Conservation (phyloP, 495 filamentous ascomycete species). For the Physcia stellaris region DNA sequence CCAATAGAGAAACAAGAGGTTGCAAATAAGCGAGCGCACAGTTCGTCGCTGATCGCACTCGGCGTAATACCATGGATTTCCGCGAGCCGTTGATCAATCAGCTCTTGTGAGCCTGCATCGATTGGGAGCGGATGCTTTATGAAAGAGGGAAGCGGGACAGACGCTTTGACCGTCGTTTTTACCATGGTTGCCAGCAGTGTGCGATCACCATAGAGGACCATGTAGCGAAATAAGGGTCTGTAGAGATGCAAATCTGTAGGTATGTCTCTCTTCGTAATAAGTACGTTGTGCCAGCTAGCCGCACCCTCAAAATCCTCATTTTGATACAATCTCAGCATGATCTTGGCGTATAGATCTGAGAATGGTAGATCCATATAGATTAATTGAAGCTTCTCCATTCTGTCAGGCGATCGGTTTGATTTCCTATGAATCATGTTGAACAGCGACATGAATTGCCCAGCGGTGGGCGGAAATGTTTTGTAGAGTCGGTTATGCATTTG, state of each 20-base stretch:
- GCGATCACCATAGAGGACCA: constrained; percentile 20
- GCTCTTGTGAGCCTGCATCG: too few relatives aligned
- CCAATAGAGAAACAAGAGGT: constrained; percentile 53
- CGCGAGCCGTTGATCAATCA: constrained; percentile 29
- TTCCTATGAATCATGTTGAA: constrained; percentile 17
- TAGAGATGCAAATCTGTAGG: constrained; percentile 27
- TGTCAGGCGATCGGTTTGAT: constrained; percentile 3
- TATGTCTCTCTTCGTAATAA: constrained; percentile 34
- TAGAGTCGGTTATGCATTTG: constrained; percentile 34
- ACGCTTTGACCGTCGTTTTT: constrained; percentile 15
- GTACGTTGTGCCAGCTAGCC: constrained; percentile 44
- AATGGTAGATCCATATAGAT: constrained; percentile 32
- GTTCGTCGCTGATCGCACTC: constrained; percentile 42
- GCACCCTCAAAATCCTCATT: constrained; percentile 35
- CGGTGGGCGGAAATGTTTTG: constrained; percentile 14
- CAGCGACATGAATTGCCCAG: constrained; percentile 24
- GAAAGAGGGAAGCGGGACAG: constrained; percentile 11
- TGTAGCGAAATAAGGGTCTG: constrained; percentile 28
- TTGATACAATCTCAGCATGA: constrained; percentile 43
- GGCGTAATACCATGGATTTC: constrained; percentile 30
- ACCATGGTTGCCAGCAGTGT: constrained; percentile 6
- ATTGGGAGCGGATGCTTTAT: constrained; percentile 6
- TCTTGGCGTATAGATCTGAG: constrained; percentile 43
- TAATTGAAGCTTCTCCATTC: constrained; percentile 10
- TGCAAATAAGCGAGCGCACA: constrained; percentile 60